These are phyloP conservation scores for Colletotrichum cordylinicola DNA, from an alignment of 2,329 filamentous ascomycete species.

Conservation along the genomic window DNA sequence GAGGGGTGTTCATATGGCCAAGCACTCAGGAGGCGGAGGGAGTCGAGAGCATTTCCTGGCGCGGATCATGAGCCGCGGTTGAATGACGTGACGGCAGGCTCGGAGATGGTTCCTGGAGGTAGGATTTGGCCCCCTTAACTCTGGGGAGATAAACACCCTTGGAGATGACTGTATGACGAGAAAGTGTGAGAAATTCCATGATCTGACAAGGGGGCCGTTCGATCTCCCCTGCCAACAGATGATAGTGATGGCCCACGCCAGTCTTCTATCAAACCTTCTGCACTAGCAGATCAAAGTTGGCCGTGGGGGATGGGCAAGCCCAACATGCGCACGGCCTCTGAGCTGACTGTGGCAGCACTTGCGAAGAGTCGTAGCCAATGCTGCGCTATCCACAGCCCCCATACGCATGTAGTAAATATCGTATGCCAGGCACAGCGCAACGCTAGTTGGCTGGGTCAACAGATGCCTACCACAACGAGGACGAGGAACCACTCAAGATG, in stretches of 20 bases:
- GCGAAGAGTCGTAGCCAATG: background rate
- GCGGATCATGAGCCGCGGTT: background rate
- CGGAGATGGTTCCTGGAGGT: background rate
- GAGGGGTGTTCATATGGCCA: background rate
- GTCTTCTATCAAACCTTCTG: background rate
- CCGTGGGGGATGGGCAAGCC: background rate
- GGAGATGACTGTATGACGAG: background rate
- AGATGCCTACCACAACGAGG: background rate
- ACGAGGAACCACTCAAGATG: background rate
- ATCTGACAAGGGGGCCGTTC: background rate
- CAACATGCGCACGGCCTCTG: background rate
- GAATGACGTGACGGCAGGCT: constrained; percentile 11
- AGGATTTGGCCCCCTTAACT: constrained; percentile 5
- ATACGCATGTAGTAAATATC: background rate
- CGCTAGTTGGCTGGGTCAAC: background rate
- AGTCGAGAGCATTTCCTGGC: background rate
- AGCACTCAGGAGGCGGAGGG: background rate
- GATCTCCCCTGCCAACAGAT: background rate
- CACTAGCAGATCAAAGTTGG: background rate
- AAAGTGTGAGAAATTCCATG: background rate
- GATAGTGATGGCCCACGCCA: background rate
- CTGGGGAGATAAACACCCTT: constrained; percentile 1
- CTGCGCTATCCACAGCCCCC: background rate
- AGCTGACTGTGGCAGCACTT: background rate
- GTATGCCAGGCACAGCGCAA: constrained; percentile 1